Evolutionary conservation across 2,329 filamentous ascomycete genomes (phyloP).

Genomic region (Paraphaeosphaeria sporulosa): DNA sequence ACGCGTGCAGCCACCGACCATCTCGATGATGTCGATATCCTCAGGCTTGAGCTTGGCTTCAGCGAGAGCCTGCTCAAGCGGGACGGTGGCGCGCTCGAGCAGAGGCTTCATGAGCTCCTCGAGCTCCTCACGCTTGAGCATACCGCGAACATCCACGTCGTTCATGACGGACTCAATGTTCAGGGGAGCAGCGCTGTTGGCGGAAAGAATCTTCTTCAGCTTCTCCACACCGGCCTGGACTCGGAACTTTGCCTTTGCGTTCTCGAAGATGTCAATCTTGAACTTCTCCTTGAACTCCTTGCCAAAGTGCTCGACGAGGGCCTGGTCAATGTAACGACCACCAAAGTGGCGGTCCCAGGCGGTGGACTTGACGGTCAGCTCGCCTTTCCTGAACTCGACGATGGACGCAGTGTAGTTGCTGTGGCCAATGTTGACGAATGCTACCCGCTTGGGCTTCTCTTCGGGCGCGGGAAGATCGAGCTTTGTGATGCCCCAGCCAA

Average conservation of each 20-base stretch:
- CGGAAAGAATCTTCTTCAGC: constrained; percentile 97
- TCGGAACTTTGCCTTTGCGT: constrained; percentile 88
- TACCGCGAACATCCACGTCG: constrained; percentile 86
- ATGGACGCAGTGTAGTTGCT: constrained; percentile 94
- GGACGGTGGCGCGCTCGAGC: constrained; percentile 73
- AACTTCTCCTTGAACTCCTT: constrained; percentile 97
- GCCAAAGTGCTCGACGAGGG: constrained; percentile 91
- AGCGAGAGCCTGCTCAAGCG: constrained; percentile 90
- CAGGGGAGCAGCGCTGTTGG: constrained; percentile 89
- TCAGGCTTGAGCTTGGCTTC: constrained; percentile 90
- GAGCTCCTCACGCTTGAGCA: constrained; percentile 93
- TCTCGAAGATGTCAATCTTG: constrained; percentile 93
- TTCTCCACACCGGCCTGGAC: constrained; percentile 91
- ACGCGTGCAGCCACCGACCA: constrained; percentile 94
- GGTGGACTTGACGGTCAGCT: constrained; percentile 91
- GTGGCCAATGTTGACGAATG: constrained; percentile 94
- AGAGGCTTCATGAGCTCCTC: constrained; percentile 90
- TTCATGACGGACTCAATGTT: constrained; percentile 99
- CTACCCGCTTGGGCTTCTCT: constrained; percentile 89
- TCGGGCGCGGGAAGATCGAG: constrained; percentile 86
- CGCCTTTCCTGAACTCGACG: constrained; percentile 96
- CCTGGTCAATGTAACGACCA: constrained; percentile 96
- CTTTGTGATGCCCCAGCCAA: constrained; percentile 98
- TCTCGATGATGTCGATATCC: constrained; percentile 91
- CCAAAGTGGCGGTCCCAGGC: constrained; percentile 96